phyloP scores from a whole-genome alignment of 768 basidiomycete genomes.

The Psilocybe cyanescens region DNA sequence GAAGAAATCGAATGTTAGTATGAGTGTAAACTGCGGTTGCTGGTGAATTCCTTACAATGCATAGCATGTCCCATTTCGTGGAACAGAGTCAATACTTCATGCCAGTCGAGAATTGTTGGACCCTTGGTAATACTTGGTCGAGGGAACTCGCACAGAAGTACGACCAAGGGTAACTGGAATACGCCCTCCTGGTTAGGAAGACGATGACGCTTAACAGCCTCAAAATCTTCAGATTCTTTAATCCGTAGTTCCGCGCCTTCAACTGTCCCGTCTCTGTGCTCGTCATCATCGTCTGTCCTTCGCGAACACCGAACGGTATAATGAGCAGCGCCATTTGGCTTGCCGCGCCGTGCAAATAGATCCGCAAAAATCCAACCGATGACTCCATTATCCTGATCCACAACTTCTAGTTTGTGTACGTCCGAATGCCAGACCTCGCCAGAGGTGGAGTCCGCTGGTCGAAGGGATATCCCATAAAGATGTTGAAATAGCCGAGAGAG shows the following conservation, averaged over 20 bases:
- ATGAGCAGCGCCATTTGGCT: constrained; percentile 92
- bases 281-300: constrained; percentile 90
- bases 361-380: constrained; percentile 97
- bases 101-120: constrained; percentile 84
- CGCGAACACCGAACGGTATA: constrained; percentile 97
- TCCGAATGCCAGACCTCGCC: constrained; percentile 92
- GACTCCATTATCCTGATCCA: constrained; percentile 85
- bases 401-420: constrained; percentile 90
- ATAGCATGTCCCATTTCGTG: constrained; percentile 99
- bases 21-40: constrained; percentile 1
- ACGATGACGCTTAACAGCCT: constrained; percentile 60
- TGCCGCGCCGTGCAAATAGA: constrained; percentile 82
- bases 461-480: constrained; percentile 85
- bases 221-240: constrained; percentile 62
- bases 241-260: constrained; percentile 44
- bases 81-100: constrained; percentile 91
- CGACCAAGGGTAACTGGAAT: constrained; percentile 91
- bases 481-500: constrained; percentile 87
- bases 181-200: constrained; percentile 67
- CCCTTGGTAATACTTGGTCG: constrained; percentile 62
- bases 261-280: constrained; percentile 57
- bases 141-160: constrained; percentile 87
- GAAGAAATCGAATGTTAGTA: background rate
- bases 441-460: constrained; percentile 64
- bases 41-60: constrained; percentile 76